Evolutionary conservation across 2,329 filamentous ascomycete genomes (phyloP).

Genomic region (Sclerotinia spermophila): DNA sequence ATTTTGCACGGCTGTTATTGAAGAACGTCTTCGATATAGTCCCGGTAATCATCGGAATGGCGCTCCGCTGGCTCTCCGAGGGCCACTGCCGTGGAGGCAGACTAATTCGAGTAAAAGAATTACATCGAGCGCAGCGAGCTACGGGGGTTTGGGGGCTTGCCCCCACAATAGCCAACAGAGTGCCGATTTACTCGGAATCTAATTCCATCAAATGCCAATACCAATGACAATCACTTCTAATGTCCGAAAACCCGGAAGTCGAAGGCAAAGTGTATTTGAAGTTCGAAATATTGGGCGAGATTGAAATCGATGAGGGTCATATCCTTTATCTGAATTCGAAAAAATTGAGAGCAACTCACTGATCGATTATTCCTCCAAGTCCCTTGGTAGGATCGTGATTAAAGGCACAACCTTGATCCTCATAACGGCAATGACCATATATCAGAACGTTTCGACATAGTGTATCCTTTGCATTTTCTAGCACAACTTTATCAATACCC

Average conservation of each 20-base stretch:
- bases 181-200: neutral
- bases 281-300: neutral
- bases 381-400: slow-evolving; percentile 75
- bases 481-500: slow-evolving; percentile 26
- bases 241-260: neutral
- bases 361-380: slow-evolving; percentile 45
- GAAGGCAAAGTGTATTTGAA: neutral
- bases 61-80: neutral
- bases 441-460: slow-evolving; percentile 90
- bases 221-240: neutral
- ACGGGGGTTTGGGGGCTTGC: neutral
- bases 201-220: neutral
- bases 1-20: neutral
- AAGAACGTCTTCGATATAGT: neutral
- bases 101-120: neutral
- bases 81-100: neutral
- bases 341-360: slow-evolving; percentile 41
- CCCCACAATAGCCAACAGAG: neutral
- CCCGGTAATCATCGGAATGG: too few species aligned
- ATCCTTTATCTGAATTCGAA: neutral
- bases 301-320: neutral
- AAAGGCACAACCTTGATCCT: slow-evolving; percentile 84
- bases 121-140: neutral
- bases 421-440: slow-evolving; percentile 88
- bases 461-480: slow-evolving; percentile 79